phyloP scores from a whole-genome alignment of 306 rosid species.

The Mucuna pruriens region DNA sequence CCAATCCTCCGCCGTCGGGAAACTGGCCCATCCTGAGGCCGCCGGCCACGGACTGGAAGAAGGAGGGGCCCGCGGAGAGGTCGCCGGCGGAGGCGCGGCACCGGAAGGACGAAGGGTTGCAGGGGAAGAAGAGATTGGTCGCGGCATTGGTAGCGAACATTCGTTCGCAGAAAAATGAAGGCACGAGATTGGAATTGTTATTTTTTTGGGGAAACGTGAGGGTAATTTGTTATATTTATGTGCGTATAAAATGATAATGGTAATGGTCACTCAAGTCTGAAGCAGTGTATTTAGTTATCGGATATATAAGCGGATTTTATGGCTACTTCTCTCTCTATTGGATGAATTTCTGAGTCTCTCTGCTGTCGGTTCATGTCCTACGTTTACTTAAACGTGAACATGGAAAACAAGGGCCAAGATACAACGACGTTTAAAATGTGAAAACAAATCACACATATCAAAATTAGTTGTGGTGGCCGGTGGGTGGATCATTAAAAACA shows the following conservation, averaged over 20 bases:
- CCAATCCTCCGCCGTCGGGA: slow-evolving; percentile 56
- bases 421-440: neutral
- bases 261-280: neutral
- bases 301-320: neutral
- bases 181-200: neutral
- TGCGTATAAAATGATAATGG: neutral
- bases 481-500: too few relatives aligned
- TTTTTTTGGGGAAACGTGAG: neutral
- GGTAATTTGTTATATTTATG: neutral
- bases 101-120: slow-evolving; percentile 43
- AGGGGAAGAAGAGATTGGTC: slow-evolving; percentile 46
- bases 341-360: neutral
- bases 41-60: slow-evolving; percentile 60
- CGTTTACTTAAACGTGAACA: neutral
- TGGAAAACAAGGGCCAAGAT: neutral
- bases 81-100: slow-evolving; percentile 65
- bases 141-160: slow-evolving; percentile 71
- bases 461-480: too few relatives aligned
- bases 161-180: slow-evolving; percentile 47
- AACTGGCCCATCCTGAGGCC: slow-evolving; percentile 54
- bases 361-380: neutral
- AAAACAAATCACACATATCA: neutral
- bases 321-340: neutral
- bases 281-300: neutral
- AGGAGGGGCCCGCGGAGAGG: slow-evolving; percentile 39